Base-by-base conservation (phyloP, 768 basidiomycete species). In the Phlebiopsis gigantea region DNA sequence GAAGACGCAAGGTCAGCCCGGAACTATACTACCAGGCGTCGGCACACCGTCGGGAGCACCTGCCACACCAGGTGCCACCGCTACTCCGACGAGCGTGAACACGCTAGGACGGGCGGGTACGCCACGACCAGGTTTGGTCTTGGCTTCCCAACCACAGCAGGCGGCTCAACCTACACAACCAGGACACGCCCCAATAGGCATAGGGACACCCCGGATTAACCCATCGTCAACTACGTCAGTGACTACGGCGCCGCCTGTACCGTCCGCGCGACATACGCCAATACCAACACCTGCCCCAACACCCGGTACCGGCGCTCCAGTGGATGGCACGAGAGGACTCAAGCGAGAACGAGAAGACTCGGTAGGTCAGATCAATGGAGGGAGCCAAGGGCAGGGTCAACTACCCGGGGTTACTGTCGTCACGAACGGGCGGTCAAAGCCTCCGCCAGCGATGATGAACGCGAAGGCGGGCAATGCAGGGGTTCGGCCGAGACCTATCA, bases 401-500 rank as follows among this genome's bases (percentile, higher is more conserved):
- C 53, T 49, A 56, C 60, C 57, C 58, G 56, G 59, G 61, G 51
- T 61, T 61, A 45, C 56, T 56, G 53, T 59, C 52, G 50, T 48
- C 59, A 50, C 65, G 74, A 43, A 71, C 30, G 68, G 56, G 24
- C 24, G 44, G 26, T 44, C 46, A 14, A 46, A 49, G 45, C 19
- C 52, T 2, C 42, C 41, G 46, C 41, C 63, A 15, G 25, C 42
- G 43, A 22, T 80, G 15, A 78, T 60, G 48, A 60, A 78, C 62
- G 78, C 83, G 25, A 82, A 81, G 63, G 81, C 84, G 9, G 87
- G 86, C 17, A 75, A 73, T 34, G 76, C 75, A 7, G 79, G 77
- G 46, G 79, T 77, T 14, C 75, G 84, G 55, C 86, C 87, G 26
- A 76, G 88, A 61, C 88, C 88, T 21, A 65, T 84, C 43, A 90